Percentiles rank a stretch among this genome's conserved stretches.
phyloP scores from a whole-genome alignment of 2,329 filamentous ascomycete species.

The Diatrype stigma region DNA sequence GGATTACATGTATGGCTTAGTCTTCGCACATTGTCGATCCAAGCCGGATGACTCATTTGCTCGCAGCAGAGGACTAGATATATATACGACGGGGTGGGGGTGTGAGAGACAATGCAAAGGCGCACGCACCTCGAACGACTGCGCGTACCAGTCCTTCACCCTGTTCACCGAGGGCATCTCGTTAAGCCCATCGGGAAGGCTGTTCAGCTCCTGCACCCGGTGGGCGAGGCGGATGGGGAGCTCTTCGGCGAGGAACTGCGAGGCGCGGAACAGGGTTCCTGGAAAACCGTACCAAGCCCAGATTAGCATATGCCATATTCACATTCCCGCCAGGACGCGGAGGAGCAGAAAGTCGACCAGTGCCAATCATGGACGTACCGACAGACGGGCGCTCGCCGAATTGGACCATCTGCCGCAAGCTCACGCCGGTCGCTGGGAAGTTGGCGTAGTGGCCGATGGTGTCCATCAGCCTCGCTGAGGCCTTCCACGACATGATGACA shows the following conservation, averaged over 20 bases:
- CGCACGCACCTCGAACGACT: conserved; percentile 89
- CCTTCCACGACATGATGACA: conserved; percentile 85
- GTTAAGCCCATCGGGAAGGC: conserved; percentile 89
- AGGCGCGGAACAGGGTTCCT: conserved; percentile 96
- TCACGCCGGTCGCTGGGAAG: conserved; percentile 95
- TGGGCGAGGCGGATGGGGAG: conserved; percentile 94
- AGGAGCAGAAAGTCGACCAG: too few relatives aligned
- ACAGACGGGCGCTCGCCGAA: conserved; percentile 92
- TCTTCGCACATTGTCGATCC: too few relatives aligned
- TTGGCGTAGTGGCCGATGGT: conserved; percentile 96
- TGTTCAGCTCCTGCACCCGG: conserved; percentile 88
- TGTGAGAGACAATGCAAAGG: conserved; percentile 6
- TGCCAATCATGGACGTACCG: conserved; percentile 50
- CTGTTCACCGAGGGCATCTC: conserved; percentile 96
- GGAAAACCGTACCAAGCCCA: too few relatives aligned
- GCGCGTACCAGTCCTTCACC: conserved; percentile 97
- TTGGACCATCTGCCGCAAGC: conserved; percentile 97
- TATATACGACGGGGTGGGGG: background rate
- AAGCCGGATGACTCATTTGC: conserved; percentile 29
- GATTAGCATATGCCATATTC: too few relatives aligned
- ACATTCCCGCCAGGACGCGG: too few relatives aligned
- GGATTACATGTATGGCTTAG: conserved; percentile 22
- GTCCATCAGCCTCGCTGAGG: conserved; percentile 85
- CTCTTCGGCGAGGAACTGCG: conserved; percentile 97
- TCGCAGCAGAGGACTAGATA: conserved; percentile 5